Evolutionary conservation across 805 yeast species (phyloP).

Genomic region (Kodamaea jinghongensis): DNA sequence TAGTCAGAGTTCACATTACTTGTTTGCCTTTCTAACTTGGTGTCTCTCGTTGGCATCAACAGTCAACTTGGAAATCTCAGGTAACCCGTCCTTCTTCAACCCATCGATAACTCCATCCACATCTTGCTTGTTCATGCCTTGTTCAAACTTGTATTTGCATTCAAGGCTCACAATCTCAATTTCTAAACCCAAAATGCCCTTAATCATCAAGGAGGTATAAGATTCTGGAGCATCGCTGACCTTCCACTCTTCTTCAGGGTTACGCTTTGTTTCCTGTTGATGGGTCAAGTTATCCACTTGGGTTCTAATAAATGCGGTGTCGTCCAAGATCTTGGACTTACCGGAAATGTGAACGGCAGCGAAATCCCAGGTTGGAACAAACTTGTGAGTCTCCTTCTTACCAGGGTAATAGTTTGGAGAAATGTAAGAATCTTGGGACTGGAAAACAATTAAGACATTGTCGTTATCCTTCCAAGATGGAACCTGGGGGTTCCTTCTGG

Average conservation of each 20-base stretch:
- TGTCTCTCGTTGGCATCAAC: slow-evolving; percentile 14
- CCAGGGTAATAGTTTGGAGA: slow-evolving; percentile 59
- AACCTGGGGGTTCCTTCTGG: slow-evolving; percentile 50
- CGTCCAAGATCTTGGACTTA: slow-evolving; percentile 43
- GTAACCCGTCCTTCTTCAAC: slow-evolving; percentile 35
- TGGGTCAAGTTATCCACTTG: slow-evolving; percentile 46
- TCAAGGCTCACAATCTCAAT: slow-evolving; percentile 46
- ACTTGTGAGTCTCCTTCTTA: slow-evolving; percentile 54
- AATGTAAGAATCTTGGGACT: slow-evolving; percentile 50
- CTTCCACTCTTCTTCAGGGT: slow-evolving; percentile 41
- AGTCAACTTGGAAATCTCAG: slow-evolving; percentile 26
- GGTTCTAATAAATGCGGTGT: slow-evolving; percentile 41
- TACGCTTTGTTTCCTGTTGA: slow-evolving; percentile 44
- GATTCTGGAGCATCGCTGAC: slow-evolving; percentile 55
- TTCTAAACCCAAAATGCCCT: slow-evolving; percentile 55
- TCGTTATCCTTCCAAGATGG: slow-evolving; percentile 36
- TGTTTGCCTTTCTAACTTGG: slow-evolving; percentile 4
- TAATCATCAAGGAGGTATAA: slow-evolving; percentile 39
- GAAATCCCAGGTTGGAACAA: slow-evolving; percentile 72
- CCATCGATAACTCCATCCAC: slow-evolving; percentile 53
- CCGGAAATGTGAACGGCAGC: slow-evolving; percentile 58
- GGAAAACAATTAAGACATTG: slow-evolving; percentile 51
- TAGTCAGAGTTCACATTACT: too few relatives aligned
- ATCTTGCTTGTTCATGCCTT: slow-evolving; percentile 43
- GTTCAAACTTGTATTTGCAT: slow-evolving; percentile 60